Evolutionary conservation across 1,284 basidiomycete species (phyloP).

Genomic region (Peniophora sp.): DNA sequence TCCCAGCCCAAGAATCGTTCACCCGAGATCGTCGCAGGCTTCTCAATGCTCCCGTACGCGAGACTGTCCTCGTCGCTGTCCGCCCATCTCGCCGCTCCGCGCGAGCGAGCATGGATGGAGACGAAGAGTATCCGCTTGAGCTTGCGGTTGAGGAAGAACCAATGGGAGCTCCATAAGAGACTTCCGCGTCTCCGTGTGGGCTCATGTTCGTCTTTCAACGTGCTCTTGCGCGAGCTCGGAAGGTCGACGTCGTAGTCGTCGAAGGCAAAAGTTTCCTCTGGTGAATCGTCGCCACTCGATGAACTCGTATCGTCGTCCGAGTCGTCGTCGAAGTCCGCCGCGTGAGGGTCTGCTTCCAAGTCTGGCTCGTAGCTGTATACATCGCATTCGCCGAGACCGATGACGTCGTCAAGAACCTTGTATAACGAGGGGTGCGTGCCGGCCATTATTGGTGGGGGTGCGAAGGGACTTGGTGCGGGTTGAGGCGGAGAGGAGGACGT

Average conservation of each 20-base stretch:
- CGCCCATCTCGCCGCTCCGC: slow-evolving; percentile 48
- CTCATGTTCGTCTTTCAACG: slow-evolving; percentile 20
- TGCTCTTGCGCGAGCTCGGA: slow-evolving; percentile 22
- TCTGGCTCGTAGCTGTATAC: slow-evolving; percentile 95
- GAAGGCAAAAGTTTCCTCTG: slow-evolving; percentile 65
- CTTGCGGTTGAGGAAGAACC: slow-evolving; percentile 95
- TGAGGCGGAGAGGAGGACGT: slow-evolving; percentile 61
- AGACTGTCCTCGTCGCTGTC: slow-evolving; percentile 27
- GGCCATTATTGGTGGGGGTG: slow-evolving; percentile 36
- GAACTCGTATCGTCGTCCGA: slow-evolving; percentile 57
- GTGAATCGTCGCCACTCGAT: slow-evolving; percentile 41
- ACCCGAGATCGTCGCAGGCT: slow-evolving; percentile 15
- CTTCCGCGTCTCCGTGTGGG: slow-evolving; percentile 51
- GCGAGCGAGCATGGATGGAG: slow-evolving; percentile 86
- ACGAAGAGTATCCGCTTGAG: slow-evolving; percentile 91
- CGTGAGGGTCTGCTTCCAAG: slow-evolving; percentile 92
- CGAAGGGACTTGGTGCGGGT: slow-evolving; percentile 51
- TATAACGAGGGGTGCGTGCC: slow-evolving; percentile 78
- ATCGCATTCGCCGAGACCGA: slow-evolving; percentile 88
- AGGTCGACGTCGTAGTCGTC: slow-evolving; percentile 75
- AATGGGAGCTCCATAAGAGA: slow-evolving; percentile 93
- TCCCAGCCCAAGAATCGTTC: slow-evolving; percentile 75
- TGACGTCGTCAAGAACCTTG: slow-evolving; percentile 84
- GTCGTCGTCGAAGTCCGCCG: slow-evolving; percentile 72
- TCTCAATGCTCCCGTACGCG: slow-evolving; percentile 24